These are phyloP conservation scores for Neofusicoccum parvum DNA, from an alignment of 2,329 filamentous ascomycete genomes.

Conservation along the genomic window DNA sequence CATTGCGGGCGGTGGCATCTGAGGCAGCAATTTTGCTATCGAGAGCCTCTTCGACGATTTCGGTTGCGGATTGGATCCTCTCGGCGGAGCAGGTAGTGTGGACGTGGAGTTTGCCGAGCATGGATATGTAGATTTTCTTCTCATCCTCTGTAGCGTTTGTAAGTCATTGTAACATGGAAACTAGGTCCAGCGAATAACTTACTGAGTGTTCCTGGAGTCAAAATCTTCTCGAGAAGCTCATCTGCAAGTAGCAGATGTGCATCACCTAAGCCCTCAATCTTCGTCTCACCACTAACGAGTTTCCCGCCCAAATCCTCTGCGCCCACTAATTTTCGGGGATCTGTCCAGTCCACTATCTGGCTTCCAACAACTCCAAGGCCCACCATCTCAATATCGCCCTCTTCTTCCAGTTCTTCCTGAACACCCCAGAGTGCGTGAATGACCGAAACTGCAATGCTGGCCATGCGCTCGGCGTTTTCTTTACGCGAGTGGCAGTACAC, in stretches of 20 bases:
- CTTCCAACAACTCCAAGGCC: conserved; percentile 75
- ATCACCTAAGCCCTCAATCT: conserved; percentile 65
- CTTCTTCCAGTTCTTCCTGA: conserved; percentile 68
- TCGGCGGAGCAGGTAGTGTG: conserved; percentile 59
- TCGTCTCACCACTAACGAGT: conserved; percentile 54
- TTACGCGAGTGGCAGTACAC: conserved; percentile 87
- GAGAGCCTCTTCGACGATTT: conserved; percentile 51
- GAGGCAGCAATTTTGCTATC: conserved; percentile 52
- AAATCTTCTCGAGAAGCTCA: conserved; percentile 74
- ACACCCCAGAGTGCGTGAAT: conserved; percentile 68
- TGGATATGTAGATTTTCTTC: conserved; percentile 75
- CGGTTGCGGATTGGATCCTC: conserved; percentile 42
- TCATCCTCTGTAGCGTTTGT: conserved; percentile 68
- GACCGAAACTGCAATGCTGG: conserved; percentile 70
- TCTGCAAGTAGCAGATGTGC: conserved; percentile 79
- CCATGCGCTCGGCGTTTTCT: conserved; percentile 83
- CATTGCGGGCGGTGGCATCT: conserved; percentile 56
- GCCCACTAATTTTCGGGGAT: conserved; percentile 76
- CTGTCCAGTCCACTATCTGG: conserved; percentile 92
- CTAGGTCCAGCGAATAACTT: conserved; percentile 39
- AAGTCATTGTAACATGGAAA: conserved; percentile 26
- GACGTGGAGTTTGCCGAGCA: conserved; percentile 82
- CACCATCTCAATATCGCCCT: conserved; percentile 74
- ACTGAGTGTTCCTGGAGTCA: conserved; percentile 66
- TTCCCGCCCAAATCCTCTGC: conserved; percentile 51